These are phyloP conservation scores for Moesziomyces sp. DNA, from an alignment of 1,284 basidiomycete genomes.

Conservation along the genomic window DNA sequence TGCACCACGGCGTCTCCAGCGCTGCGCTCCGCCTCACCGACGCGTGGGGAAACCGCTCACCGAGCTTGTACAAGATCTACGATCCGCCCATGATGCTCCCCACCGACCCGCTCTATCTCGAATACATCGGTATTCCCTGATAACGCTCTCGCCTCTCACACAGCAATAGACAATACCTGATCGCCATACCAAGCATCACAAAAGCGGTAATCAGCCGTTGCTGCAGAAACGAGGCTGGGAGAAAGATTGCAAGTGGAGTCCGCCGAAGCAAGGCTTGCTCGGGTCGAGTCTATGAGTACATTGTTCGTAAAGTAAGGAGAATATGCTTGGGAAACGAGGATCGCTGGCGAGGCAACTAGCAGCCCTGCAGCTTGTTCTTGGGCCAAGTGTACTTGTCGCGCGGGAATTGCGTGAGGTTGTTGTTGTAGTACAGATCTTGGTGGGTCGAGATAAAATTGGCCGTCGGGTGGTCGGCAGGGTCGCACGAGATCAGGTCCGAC, in stretches of 20 bases:
- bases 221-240: background rate
- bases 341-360: constrained; percentile 11
- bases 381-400: constrained; percentile 55
- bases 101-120: constrained; percentile 50
- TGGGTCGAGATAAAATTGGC: constrained; percentile 62
- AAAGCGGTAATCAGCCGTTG: no score
- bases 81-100: constrained; percentile 64
- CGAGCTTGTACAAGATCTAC: constrained; percentile 52
- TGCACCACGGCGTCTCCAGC: constrained; percentile 22
- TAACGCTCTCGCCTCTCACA: background rate
- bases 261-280: background rate
- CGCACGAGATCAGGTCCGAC: constrained; percentile 45
- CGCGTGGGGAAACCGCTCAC: constrained; percentile 38
- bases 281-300: background rate
- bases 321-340: background rate
- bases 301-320: background rate
- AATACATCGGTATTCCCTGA: constrained; percentile 46
- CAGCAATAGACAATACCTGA: background rate
- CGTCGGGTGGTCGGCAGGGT: constrained; percentile 63
- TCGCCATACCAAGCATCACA: no score
- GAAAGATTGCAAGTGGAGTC: background rate
- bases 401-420: constrained; percentile 57
- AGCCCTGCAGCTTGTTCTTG: constrained; percentile 54
- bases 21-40: constrained; percentile 34
- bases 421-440: constrained; percentile 60